Conservation (phyloP, 352 stramenopile species). For the Pythium biforme region DNA sequence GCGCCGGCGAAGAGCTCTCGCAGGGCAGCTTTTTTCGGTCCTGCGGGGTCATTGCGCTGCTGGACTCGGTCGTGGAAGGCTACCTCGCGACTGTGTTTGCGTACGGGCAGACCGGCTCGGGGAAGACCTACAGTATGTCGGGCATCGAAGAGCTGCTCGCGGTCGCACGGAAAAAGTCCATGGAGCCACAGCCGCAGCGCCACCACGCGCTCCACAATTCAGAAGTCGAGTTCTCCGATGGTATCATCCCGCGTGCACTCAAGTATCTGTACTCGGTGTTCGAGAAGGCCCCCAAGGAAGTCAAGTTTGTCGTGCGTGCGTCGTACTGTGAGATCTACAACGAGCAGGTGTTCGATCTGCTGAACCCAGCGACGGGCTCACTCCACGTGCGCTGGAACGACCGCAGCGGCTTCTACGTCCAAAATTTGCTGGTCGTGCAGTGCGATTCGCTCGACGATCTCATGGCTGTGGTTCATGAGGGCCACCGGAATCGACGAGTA, state of each 20-base stretch:
- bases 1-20: conserved; percentile 55
- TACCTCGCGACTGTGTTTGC: conserved; percentile 92
- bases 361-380: conserved; percentile 58
- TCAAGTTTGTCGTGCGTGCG: conserved; percentile 64
- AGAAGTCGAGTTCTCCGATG: conserved; percentile 49
- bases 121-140: conserved; percentile 85
- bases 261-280: conserved; percentile 63
- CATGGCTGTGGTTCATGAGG: conserved; percentile 73
- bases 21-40: conserved; percentile 65
- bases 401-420: conserved; percentile 73
- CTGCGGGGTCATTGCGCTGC: conserved; percentile 53
- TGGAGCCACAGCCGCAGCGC: conserved; percentile 3
- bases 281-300: conserved; percentile 38
- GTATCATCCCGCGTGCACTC: conserved; percentile 71
- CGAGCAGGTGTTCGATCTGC: conserved; percentile 75
- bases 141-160: conserved; percentile 65
- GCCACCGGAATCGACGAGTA: conserved; percentile 66
- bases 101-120: conserved; percentile 92
- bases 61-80: conserved; percentile 67
- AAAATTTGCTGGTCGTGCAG: conserved; percentile 72
- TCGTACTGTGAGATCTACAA: conserved; percentile 88
- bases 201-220: conserved; percentile 1
- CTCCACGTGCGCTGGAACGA: conserved; percentile 79
- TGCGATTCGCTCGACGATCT: conserved; percentile 74
- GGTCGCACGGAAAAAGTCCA: conserved; percentile 26